Base-by-base conservation (phyloP, 2,329 filamentous ascomycete genomes). In the Orbilia oligospora region DNA sequence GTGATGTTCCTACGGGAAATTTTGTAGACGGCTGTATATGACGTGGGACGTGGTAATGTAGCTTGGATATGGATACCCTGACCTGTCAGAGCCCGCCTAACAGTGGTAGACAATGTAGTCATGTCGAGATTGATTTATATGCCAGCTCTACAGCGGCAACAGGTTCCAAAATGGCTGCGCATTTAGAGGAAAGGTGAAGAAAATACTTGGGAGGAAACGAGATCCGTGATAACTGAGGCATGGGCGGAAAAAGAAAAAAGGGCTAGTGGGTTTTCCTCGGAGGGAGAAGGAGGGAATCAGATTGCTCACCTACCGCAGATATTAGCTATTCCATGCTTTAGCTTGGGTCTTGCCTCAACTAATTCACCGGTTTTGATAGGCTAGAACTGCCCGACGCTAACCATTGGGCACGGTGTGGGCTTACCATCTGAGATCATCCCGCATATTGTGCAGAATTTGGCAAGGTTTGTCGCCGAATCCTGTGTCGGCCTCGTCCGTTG, bases 371-470 rank as follows among this genome's bases (percentile, higher is more conserved):
- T 70, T 77, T 49, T 71, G 67, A 77, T 71, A 71, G 73, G 67
- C 49, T 71, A 61, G 61, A 77, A 30, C 73, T 77, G 67, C 72
- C 72, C 72, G 67, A 71, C 67, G 58, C 72, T 66, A 61, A 14
- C 73, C 67, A 63, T 53, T 30, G 5, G 16, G 61, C 66, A 71
- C 67, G 72, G 55, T 76, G 33, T 49, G 22, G n/a, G 56, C 58
- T 44, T 77, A 38, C 51, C 33, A 77, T 77, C 67, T 77, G 67
- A 77, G 67, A 71, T 77, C 73, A 67, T 71, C 66, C 61, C 67
- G 72, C 61, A 8, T 67, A 41, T 16, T 14, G n/a, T 27, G 58
- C 46, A 14, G 46, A 22, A 46, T 64, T 58, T 44, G 64, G 53
- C 53, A 75, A 63, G 71, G 64, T 63, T 75, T 53, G 44, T 56